A percentile compares a stretch with the other conserved stretches of the same genome.
Conservation (phyloP, 257 asterid species). For the Solanum pinnatisectum region DNA sequence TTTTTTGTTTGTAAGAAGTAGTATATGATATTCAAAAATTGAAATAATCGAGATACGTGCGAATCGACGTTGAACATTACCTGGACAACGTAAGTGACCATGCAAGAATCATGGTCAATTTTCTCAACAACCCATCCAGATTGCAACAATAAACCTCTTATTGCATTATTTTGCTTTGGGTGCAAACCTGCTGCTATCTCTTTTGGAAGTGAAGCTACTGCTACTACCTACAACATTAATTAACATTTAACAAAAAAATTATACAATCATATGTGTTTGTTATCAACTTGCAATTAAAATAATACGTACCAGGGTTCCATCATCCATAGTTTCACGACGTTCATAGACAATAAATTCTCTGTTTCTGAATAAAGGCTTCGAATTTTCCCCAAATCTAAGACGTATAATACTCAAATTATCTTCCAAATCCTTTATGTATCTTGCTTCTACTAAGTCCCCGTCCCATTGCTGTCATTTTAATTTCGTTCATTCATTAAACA, state of each 20-base stretch:
- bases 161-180: conserved; percentile 69
- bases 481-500: not conserved
- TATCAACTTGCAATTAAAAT: not conserved
- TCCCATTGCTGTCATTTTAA: conserved; percentile 67
- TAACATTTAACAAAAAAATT: not conserved
- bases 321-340: conserved; percentile 89
- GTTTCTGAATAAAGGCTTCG: conserved; percentile 86
- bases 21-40: not conserved
- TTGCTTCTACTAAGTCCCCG: conserved; percentile 65
- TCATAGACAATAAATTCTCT: conserved; percentile 88
- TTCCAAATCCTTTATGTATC: conserved; percentile 67
- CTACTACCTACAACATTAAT: conserved; percentile 52
- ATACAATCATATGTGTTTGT: not conserved
- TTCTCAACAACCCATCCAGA: conserved; percentile 98
- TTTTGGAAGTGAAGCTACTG: conserved; percentile 93
- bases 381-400: conserved; percentile 65
- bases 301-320: conserved; percentile 63
- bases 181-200: conserved; percentile 87
- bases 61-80: conserved; percentile 7
- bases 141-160: conserved; percentile 66
- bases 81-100: conserved; percentile 87
- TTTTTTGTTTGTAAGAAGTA: not conserved
- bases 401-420: conserved; percentile 71
- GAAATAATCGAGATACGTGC: not conserved
- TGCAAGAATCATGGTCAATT: conserved; percentile 71